phyloP scores from a whole-genome alignment of 345 rosid genomes.

The Carallia pectinifolia region DNA sequence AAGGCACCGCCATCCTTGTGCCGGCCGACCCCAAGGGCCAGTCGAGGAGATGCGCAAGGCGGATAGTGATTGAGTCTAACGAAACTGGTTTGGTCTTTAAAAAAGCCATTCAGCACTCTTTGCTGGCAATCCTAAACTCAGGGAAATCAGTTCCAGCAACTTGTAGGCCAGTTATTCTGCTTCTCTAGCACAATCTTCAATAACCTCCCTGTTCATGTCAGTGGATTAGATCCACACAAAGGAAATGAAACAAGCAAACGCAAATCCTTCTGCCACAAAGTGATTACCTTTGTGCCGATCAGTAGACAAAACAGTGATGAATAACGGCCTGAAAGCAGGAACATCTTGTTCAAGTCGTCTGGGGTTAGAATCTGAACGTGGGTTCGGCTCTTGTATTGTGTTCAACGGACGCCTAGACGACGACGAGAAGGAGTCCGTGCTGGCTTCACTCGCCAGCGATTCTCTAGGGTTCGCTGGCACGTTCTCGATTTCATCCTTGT shows the following conservation, averaged over 20 bases:
- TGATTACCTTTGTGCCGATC: conserved; percentile 37
- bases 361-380: conserved; percentile 18
- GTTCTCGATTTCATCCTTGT: background rate
- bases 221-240: background rate
- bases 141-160: conserved; percentile 47
- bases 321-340: conserved; percentile 16
- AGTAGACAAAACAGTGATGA: background rate
- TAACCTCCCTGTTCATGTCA: conserved; percentile 35
- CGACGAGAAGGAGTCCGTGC: conserved; percentile 32
- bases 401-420: conserved; percentile 59
- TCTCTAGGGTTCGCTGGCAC: conserved; percentile 50
- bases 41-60: conserved; percentile 68
- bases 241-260: too few species aligned
- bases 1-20: conserved; percentile 49
- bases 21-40: conserved; percentile 89
- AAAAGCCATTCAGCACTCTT: conserved; percentile 44
- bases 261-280: too few species aligned
- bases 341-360: conserved; percentile 37
- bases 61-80: conserved; percentile 69
- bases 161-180: conserved; percentile 44
- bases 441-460: conserved; percentile 41
- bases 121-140: conserved; percentile 52
- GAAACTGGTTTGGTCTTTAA: conserved; percentile 48
- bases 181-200: conserved; percentile 46
- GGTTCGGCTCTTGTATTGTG: conserved; percentile 50